Conservation (phyloP, 805 yeast species). For the Candida palmyrensis region DNA sequence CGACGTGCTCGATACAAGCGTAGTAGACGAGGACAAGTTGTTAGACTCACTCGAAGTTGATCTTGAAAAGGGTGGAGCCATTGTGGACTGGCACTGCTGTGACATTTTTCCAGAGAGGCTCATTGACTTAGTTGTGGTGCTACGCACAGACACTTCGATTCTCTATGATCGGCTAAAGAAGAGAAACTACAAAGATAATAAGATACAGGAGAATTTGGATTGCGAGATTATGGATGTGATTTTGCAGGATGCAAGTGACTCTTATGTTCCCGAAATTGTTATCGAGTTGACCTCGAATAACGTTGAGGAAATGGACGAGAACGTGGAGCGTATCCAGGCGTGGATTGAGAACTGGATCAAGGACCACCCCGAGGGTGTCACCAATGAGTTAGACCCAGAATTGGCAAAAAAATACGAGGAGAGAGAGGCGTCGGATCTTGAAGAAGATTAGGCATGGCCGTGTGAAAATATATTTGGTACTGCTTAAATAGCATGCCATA, state of each 20-base stretch:
- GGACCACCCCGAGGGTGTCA: slow-evolving; percentile 39
- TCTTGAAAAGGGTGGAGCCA: slow-evolving; percentile 77
- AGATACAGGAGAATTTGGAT: slow-evolving; percentile 87
- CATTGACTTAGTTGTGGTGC: slow-evolving; percentile 87
- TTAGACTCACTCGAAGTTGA: slow-evolving; percentile 77
- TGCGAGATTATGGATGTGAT: slow-evolving; percentile 96
- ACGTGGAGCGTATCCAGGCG: slow-evolving; percentile 64
- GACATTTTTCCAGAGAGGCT: slow-evolving; percentile 91
- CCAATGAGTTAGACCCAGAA: slow-evolving; percentile 22
- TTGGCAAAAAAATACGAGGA: no score
- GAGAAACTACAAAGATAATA: slow-evolving; percentile 75
- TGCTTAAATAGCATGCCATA: no score
- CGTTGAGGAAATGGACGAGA: slow-evolving; percentile 75
- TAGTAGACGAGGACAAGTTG: slow-evolving; percentile 89
- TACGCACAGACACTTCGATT: slow-evolving; percentile 67
- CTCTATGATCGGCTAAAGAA: slow-evolving; percentile 71
- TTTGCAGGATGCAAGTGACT: slow-evolving; percentile 78
- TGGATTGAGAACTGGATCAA: slow-evolving; percentile 77
- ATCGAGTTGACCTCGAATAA: slow-evolving; percentile 72
- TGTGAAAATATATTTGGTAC: no score
- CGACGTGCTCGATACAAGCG: slow-evolving; percentile 74
- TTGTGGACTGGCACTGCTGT: slow-evolving; percentile 97
- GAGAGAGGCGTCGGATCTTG: no score
- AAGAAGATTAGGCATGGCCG: no score
- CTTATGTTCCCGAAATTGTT: slow-evolving; percentile 74